These are phyloP conservation scores for Scopulariopsis brevicaulis DNA, from an alignment of 2,329 filamentous ascomycete species.

Conservation along the genomic window DNA sequence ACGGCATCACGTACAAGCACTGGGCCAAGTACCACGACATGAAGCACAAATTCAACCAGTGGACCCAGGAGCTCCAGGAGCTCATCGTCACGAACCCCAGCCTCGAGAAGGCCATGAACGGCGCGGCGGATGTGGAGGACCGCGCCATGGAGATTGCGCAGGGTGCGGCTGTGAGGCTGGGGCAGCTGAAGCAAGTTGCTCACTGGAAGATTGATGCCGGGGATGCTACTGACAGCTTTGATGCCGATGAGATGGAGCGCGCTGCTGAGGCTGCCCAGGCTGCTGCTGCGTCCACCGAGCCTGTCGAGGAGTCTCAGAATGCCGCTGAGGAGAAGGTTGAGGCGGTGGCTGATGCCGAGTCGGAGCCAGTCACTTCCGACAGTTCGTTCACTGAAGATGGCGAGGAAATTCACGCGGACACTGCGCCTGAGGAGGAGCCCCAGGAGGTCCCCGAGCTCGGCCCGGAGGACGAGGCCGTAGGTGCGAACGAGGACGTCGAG, in stretches of 20 bases:
- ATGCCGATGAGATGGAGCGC: conserved; percentile 50
- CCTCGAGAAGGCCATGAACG: conserved; percentile 55
- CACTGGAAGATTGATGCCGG: conserved; percentile 69
- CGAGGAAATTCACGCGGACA: not conserved
- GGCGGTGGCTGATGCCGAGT: not conserved
- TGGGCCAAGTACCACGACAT: conserved; percentile 92
- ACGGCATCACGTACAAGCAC: conserved; percentile 91
- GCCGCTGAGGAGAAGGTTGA: conserved; percentile 6
- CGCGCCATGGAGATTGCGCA: conserved; percentile 73
- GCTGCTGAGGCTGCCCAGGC: conserved; percentile 34
- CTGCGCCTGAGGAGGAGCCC: conserved; percentile 1
- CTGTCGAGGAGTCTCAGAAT: not conserved
- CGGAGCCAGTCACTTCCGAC: conserved; percentile 9
- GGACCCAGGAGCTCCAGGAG: conserved; percentile 71
- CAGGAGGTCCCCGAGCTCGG: conserved; percentile 10
- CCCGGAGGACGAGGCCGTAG: conserved; percentile 8
- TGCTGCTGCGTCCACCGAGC: conserved; percentile 9
- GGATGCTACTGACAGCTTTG: conserved; percentile 71
- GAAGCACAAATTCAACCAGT: conserved; percentile 70
- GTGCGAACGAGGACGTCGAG: conserved; percentile 11
- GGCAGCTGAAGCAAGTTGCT: conserved; percentile 70
- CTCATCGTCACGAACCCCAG: conserved; percentile 65
- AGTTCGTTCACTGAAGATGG: not conserved
- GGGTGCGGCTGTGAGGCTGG: conserved; percentile 67
- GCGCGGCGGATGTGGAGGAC: conserved; percentile 60